Conservation (phyloP, 2,329 filamentous ascomycete species). For the Penicillium sp. region DNA sequence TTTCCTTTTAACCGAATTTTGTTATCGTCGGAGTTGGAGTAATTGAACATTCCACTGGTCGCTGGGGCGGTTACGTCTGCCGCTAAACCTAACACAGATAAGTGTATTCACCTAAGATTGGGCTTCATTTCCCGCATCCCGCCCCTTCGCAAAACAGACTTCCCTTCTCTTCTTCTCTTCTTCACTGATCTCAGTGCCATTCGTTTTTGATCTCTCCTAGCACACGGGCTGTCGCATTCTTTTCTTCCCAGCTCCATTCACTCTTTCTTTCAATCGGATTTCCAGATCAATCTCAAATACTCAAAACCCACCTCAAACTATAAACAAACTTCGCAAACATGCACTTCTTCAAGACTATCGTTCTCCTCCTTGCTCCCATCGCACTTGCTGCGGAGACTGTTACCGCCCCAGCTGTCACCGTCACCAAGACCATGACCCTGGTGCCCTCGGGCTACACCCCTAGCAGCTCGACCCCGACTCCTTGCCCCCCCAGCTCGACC, state of each 20-base stretch:
- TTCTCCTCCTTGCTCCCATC: conserved; percentile 31
- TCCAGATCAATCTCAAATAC: not conserved
- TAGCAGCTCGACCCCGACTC: conserved; percentile 9
- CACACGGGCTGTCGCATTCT: conserved; percentile 34
- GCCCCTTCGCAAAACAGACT: not conserved
- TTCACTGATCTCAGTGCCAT: conserved; percentile 18
- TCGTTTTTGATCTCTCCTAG: conserved; percentile 19
- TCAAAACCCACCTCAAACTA: not conserved
- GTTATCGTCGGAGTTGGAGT: not conserved
- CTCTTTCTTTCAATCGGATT: conserved; percentile 23
- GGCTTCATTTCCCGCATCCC: conserved; percentile 1
- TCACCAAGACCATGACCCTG: conserved; percentile 30
- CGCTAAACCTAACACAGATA: not conserved
- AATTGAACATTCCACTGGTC: conserved; percentile 1
- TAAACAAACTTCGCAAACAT: conserved; percentile 23
- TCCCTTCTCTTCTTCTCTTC: conserved; percentile 5
- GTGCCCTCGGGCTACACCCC: conserved; percentile 23
- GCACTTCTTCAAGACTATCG: conserved; percentile 36
- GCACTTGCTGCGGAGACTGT: conserved; percentile 28
- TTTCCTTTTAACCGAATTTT: not conserved
- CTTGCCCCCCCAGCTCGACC: conserved; percentile 19
- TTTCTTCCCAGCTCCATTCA: conserved; percentile 33
- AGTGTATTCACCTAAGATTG: not conserved
- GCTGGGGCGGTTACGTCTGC: conserved; percentile 6
- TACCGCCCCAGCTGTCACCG: conserved; percentile 7